Percentiles rank a stretch among this genome's conserved stretches.
These are phyloP conservation scores for Plasmodium gonderi DNA, from an alignment of 169 alveolate genomes.

Conservation along the genomic window DNA sequence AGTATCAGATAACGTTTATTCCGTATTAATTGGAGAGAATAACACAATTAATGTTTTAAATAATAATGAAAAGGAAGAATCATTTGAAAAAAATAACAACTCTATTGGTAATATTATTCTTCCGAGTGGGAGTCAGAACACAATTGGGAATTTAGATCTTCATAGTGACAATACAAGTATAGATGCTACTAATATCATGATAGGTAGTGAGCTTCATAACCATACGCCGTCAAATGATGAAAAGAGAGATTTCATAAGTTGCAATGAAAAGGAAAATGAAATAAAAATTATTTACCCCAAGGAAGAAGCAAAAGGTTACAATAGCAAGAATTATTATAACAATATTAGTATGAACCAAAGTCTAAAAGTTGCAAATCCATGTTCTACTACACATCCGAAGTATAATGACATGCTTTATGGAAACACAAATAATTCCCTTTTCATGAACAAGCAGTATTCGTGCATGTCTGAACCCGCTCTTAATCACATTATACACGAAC, in stretches of 20 bases:
- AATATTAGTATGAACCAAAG: neutral
- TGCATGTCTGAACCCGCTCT: conserved; percentile 6
- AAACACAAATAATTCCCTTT: neutral
- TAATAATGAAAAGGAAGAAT: neutral
- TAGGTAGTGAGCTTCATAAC: neutral
- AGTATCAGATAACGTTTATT: neutral
- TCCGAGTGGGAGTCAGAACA: neutral
- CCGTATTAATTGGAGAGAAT: neutral
- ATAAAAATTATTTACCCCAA: neutral
- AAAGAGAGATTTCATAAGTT: neutral
- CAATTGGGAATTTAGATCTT: neutral
- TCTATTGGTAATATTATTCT: neutral
- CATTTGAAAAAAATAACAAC: neutral
- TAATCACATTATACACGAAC: neutral
- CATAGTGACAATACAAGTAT: neutral
- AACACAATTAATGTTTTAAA: neutral
- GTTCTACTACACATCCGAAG: neutral
- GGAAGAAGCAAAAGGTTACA: neutral
- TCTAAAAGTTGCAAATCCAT: neutral
- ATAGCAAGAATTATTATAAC: neutral
- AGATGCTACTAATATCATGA: neutral
- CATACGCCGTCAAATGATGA: neutral
- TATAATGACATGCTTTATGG: conserved; percentile 6
- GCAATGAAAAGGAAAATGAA: neutral
- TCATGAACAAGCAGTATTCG: neutral